Evolutionary conservation across 2,329 filamentous ascomycete species (phyloP).

Genomic region (Fusarium sublunatum): DNA sequence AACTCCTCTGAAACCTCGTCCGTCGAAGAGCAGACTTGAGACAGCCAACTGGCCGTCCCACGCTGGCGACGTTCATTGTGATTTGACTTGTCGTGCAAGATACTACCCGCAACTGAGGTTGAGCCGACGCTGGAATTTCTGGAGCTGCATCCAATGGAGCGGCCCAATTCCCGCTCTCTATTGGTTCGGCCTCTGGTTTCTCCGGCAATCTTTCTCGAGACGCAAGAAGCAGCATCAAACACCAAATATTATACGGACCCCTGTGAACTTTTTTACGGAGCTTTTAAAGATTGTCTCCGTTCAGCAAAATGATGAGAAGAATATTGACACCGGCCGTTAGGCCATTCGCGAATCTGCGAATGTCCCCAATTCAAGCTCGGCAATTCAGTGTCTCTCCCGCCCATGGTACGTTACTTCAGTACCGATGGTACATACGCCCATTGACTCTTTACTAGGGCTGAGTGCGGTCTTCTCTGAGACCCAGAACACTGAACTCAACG

Average conservation of each 20-base stretch:
- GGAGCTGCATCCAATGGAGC: slow-evolving; percentile 33
- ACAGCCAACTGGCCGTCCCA: slow-evolving; percentile 76
- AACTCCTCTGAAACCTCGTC: slow-evolving; percentile 61
- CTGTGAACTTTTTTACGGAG: slow-evolving; percentile 10
- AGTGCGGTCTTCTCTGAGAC: slow-evolving; percentile 61
- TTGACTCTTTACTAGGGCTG: slow-evolving; percentile 44
- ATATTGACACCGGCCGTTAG: slow-evolving; percentile 44
- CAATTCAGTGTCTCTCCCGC: slow-evolving; percentile 49
- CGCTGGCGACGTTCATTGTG: slow-evolving; percentile 70
- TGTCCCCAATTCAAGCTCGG: slow-evolving; percentile 26
- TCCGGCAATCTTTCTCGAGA: slow-evolving; percentile 42
- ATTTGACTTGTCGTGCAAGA: slow-evolving; percentile 37
- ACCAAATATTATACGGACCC: slow-evolving; percentile 12
- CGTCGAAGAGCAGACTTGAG: slow-evolving; percentile 74
- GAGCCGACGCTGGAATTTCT: slow-evolving; percentile 45
- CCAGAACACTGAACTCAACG: slow-evolving; percentile 65
- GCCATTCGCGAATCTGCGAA: slow-evolving; percentile 38
- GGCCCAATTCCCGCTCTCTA: slow-evolving; percentile 46
- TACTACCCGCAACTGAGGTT: slow-evolving; percentile 36
- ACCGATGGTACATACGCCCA: slow-evolving; percentile 17
- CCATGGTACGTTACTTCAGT: slow-evolving; percentile 42
- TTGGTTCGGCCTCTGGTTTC: slow-evolving; percentile 53
- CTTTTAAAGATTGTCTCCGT: slow-evolving; percentile 16
- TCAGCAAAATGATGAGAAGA: slow-evolving; percentile 35
- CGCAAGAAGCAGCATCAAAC: slow-evolving; percentile 14